Conservation (phyloP, 148 eudicot species). For the Camellia sinensis region DNA sequence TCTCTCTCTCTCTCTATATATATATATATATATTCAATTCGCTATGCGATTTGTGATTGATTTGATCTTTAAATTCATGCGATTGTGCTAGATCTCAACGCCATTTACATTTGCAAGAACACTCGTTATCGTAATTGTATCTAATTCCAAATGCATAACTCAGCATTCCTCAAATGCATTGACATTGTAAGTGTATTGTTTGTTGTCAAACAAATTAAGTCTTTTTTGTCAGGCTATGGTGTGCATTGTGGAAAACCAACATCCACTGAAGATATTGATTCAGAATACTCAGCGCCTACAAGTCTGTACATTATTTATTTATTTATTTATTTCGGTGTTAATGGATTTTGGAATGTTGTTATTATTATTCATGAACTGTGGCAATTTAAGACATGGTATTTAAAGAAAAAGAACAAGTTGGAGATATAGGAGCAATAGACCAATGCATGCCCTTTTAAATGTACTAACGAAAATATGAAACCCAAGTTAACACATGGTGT, state of each 20-base stretch:
- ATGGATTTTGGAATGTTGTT: not conserved
- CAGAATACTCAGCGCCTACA: not conserved
- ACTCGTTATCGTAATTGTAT: not conserved
- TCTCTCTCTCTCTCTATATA: too few species aligned
- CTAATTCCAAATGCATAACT: not conserved
- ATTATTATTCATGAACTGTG: not conserved
- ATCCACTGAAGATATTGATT: not conserved
- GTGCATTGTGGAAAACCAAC: not conserved
- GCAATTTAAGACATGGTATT: not conserved
- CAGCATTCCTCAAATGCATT: not conserved
- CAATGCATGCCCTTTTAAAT: not conserved
- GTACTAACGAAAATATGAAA: not conserved
- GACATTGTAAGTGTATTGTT: not conserved
- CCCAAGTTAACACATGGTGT: not conserved
- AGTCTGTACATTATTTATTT: not conserved
- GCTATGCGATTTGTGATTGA: not conserved
- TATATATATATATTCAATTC: not conserved
- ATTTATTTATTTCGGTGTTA: not conserved
- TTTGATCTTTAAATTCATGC: not conserved
- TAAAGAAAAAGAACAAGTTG: not conserved
- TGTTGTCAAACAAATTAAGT: not conserved
- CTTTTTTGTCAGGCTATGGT: not conserved
- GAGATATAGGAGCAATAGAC: not conserved
- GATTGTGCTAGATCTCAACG: conserved; percentile 4
- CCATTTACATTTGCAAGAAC: not conserved